Conservation (phyloP, 345 rosid species). For the Cardamine chenopodiifolia region DNA sequence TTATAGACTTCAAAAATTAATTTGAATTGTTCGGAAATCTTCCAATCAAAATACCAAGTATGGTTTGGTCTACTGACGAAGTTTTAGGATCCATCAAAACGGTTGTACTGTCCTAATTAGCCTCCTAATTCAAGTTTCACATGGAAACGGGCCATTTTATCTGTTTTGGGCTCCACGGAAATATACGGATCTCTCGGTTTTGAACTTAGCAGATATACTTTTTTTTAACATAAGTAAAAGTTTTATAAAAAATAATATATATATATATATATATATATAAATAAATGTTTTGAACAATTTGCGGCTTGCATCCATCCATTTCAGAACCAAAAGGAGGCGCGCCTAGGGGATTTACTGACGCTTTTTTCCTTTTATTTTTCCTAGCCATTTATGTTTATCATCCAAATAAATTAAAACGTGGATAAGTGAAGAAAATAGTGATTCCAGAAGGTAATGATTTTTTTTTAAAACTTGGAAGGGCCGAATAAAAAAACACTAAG, state of each 20-base stretch:
- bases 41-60: background rate
- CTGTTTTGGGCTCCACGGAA: too few species aligned
- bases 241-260: too few species aligned
- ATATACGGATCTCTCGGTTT: too few species aligned
- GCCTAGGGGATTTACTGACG: conserved; percentile 30
- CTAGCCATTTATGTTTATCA: background rate
- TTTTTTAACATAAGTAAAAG: too few species aligned
- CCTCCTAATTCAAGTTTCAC: background rate
- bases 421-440: conserved; percentile 22
- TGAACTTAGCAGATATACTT: background rate
- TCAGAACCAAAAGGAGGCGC: too few species aligned
- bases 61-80: background rate
- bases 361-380: background rate
- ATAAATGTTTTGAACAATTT: background rate
- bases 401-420: background rate
- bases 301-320: background rate
- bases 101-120: background rate
- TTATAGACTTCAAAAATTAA: background rate
- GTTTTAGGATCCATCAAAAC: background rate
- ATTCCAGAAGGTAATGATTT: conserved; percentile 30
- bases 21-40: background rate
- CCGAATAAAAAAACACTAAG: background rate
- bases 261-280: too few species aligned
- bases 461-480: background rate
- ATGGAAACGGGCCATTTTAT: too few species aligned